Evolutionary conservation across 495 filamentous ascomycete species (phyloP).

Genomic region (Penicillium samsonianum): DNA sequence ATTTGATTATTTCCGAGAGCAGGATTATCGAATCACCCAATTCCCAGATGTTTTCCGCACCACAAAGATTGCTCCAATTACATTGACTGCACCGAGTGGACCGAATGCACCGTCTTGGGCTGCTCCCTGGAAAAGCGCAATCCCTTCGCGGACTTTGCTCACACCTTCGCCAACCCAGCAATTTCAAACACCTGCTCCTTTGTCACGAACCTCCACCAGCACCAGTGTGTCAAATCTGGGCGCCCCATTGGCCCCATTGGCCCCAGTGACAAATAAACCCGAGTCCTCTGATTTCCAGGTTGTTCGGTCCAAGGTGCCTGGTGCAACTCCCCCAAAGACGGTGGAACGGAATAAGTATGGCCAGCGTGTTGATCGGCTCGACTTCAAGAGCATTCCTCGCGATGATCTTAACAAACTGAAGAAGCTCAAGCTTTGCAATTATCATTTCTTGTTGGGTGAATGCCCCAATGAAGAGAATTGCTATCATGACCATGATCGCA

Average conservation of each 20-base stretch:
- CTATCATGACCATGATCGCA: slow-evolving; percentile 73
- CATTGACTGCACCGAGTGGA: not conserved
- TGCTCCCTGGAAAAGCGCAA: slow-evolving; percentile 38
- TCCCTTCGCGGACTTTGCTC: slow-evolving; percentile 37
- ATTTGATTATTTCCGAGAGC: slow-evolving; percentile 50
- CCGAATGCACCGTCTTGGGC: slow-evolving; percentile 39
- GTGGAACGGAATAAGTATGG: slow-evolving; percentile 72
- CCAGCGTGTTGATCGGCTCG: slow-evolving; percentile 66
- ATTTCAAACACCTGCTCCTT: slow-evolving; percentile 29
- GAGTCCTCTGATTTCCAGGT: slow-evolving; percentile 41
- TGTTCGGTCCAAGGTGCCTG: slow-evolving; percentile 54
- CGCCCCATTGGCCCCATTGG: slow-evolving; percentile 36
- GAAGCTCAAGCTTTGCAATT: slow-evolving; percentile 81
- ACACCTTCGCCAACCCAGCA: slow-evolving; percentile 48
- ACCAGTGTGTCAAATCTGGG: slow-evolving; percentile 41
- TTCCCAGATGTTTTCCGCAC: slow-evolving; percentile 68
- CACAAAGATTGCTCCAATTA: slow-evolving; percentile 49
- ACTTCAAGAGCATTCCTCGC: slow-evolving; percentile 54
- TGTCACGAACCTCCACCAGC: slow-evolving; percentile 45
- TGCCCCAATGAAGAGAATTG: slow-evolving; percentile 69
- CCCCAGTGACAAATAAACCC: slow-evolving; percentile 34
- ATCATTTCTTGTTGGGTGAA: slow-evolving; percentile 74
- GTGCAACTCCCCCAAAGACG: slow-evolving; percentile 50
- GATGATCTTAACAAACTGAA: slow-evolving; percentile 62
- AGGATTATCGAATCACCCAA: slow-evolving; percentile 57